Evolutionary conservation across 768 basidiomycete genomes (phyloP).

Genomic region (Tylopilus intermedius): DNA sequence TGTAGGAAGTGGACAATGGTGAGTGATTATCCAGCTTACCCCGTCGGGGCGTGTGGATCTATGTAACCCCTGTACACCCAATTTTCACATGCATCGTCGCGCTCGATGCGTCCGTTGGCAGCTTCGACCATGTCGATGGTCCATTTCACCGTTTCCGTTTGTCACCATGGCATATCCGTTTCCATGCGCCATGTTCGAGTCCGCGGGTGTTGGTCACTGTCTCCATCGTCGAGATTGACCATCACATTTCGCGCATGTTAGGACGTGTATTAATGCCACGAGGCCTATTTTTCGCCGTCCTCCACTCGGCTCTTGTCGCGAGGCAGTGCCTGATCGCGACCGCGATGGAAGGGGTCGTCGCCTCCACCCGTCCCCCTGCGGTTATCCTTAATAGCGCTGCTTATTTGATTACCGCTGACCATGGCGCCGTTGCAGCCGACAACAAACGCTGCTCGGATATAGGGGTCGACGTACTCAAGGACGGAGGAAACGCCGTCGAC

Average conservation of each 20-base stretch:
- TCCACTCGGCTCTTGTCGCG: no score
- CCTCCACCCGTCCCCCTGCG: background rate
- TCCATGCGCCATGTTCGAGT: background rate
- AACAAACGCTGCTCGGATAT: constrained; percentile 82
- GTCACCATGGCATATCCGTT: background rate
- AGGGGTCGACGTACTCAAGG: constrained; percentile 69
- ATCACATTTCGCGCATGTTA: no score
- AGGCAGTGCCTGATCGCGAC: no score
- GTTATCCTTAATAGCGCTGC: constrained; percentile 37
- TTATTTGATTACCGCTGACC: constrained; percentile 54
- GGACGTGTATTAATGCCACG: no score
- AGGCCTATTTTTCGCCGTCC: no score
- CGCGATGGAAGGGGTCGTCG: no score
- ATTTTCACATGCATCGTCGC: background rate
- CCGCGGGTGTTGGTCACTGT: background rate
- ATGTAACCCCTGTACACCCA: background rate
- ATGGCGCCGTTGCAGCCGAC: constrained; percentile 89
- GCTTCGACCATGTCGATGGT: background rate
- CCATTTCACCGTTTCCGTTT: background rate
- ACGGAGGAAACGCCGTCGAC: constrained; percentile 89
- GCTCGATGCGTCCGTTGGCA: background rate
- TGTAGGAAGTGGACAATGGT: background rate
- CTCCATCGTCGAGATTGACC: background rate
- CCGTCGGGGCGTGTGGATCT: background rate
- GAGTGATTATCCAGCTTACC: background rate